Conservation (phyloP, 495 filamentous ascomycete species). For the Echria macrotheca region DNA sequence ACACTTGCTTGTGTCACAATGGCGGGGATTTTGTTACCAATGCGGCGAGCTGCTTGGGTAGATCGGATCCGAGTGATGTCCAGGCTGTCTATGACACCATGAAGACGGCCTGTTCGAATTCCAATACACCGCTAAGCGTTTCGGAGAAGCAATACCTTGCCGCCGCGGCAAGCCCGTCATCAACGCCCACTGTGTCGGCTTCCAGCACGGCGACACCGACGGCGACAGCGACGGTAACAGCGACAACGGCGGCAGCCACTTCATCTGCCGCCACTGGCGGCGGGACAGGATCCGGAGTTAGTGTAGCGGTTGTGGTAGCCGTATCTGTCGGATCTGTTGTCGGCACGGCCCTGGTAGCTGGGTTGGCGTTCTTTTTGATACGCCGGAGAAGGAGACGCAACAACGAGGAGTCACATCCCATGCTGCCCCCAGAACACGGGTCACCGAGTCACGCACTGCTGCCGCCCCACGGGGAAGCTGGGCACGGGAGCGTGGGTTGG, state of each 20-base stretch:
- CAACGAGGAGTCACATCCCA: slow-evolving; percentile 30
- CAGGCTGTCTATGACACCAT: slow-evolving; percentile 33
- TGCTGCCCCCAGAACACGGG: slow-evolving; percentile 24
- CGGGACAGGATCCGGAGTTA: neutral
- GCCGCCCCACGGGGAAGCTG: slow-evolving; percentile 8
- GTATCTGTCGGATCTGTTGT: slow-evolving; percentile 20
- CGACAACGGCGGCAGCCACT: slow-evolving; percentile 2
- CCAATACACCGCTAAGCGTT: slow-evolving; percentile 26
- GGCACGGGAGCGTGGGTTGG: slow-evolving; percentile 4
- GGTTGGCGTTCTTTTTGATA: slow-evolving; percentile 18
- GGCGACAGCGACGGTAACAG: slow-evolving; percentile 1
- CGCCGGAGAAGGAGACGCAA: slow-evolving; percentile 16
- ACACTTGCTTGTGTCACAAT: slow-evolving; percentile 41
- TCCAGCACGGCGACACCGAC: slow-evolving; percentile 1
- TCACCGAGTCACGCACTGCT: slow-evolving; percentile 3
- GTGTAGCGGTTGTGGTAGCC: slow-evolving; percentile 23
- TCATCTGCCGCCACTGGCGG: neutral
- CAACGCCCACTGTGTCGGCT: slow-evolving; percentile 1
- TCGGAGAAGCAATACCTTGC: slow-evolving; percentile 28
- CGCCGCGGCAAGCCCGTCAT: slow-evolving; percentile 21
- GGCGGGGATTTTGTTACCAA: slow-evolving; percentile 39
- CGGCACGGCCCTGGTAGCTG: slow-evolving; percentile 19
- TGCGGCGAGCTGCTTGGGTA: slow-evolving; percentile 37
- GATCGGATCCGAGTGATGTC: slow-evolving; percentile 25
- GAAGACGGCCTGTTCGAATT: slow-evolving; percentile 22